Percentiles rank a stretch among this genome's conserved stretches.
These are phyloP conservation scores for Phanerochaete carnosa DNA, from an alignment of 768 basidiomycete genomes.

Conservation along the genomic window DNA sequence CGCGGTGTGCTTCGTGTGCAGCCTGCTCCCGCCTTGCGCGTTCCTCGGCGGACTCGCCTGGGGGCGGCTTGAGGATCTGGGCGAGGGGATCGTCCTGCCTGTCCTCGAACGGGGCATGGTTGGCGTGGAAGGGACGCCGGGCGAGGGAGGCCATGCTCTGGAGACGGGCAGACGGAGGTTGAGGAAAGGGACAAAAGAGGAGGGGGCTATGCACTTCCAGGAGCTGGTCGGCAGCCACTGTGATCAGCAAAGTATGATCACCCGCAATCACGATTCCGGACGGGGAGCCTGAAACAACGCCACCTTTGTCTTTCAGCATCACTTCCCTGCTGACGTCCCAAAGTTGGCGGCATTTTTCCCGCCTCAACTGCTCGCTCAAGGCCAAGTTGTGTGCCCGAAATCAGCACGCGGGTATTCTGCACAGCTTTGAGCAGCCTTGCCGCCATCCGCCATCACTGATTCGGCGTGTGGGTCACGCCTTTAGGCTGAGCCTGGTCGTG, in stretches of 20 bases:
- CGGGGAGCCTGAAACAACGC: conserved; percentile 12
- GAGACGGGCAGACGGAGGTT: conserved; percentile 6
- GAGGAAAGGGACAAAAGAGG: conserved; percentile 7
- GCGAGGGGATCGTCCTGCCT: conserved; percentile 33
- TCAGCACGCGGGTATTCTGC: conserved; percentile 9
- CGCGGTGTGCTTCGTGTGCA: conserved; percentile 39
- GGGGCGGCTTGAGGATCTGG: conserved; percentile 27
- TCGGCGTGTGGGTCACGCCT: neutral
- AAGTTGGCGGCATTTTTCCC: neutral
- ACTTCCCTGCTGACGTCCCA: neutral
- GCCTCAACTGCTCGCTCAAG: neutral
- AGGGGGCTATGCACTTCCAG: conserved; percentile 9
- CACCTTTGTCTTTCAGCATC: conserved; percentile 3
- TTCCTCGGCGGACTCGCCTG: conserved; percentile 36
- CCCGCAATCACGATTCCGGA: conserved; percentile 7
- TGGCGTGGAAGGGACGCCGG: conserved; percentile 14
- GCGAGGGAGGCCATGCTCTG: conserved; percentile 12
- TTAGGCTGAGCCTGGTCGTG: neutral
- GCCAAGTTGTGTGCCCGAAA: conserved; percentile 1
- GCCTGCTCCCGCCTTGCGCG: conserved; percentile 30
- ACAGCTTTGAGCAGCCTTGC: conserved; percentile 8
- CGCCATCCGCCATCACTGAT: conserved; percentile 6
- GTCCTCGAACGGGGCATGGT: conserved; percentile 13
- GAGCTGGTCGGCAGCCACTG: conserved; percentile 12
- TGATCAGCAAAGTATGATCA: conserved; percentile 14